Conservation (phyloP, 1,139 yeast genomes). For the Yamadazyma epiphylla region DNA sequence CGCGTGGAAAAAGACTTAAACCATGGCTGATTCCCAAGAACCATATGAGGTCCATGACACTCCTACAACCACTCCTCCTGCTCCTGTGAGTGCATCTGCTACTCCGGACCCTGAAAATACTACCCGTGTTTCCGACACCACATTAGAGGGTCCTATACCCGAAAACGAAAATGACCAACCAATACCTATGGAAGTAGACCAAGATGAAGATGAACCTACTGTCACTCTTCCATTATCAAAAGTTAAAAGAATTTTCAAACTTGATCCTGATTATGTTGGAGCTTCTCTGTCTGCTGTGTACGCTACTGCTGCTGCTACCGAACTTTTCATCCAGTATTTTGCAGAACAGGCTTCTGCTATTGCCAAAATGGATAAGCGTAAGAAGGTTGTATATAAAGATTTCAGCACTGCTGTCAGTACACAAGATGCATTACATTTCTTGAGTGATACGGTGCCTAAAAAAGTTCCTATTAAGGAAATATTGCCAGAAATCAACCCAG, state of each 20-base stretch:
- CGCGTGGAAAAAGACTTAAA: no score
- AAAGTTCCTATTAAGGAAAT: constrained; percentile 53
- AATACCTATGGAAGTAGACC: constrained; percentile 13
- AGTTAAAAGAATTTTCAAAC: constrained; percentile 76
- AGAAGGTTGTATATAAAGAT: constrained; percentile 71
- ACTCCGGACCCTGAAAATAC: constrained; percentile 6
- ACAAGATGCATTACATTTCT: constrained; percentile 65
- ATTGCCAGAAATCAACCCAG: constrained; percentile 42
- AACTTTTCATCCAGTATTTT: constrained; percentile 73
- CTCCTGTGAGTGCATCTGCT: constrained; percentile 8
- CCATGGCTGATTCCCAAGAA: constrained; percentile 1
- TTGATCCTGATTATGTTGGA: constrained; percentile 77
- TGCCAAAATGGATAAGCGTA: constrained; percentile 67
- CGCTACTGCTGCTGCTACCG: constrained; percentile 85
- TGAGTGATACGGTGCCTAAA: constrained; percentile 67
- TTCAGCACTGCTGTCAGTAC: constrained; percentile 67
- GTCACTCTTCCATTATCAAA: constrained; percentile 67
- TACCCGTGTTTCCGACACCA: constrained; percentile 1
- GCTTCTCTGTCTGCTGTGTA: constrained; percentile 79
- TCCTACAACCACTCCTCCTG: constrained; percentile 17
- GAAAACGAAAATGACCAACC: constrained; percentile 4
- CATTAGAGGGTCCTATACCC: not conserved
- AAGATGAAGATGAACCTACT: constrained; percentile 17
- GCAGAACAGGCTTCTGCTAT: constrained; percentile 74
- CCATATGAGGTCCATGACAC: constrained; percentile 7